Evolutionary conservation across 805 yeast species (phyloP).

Genomic region (Yamadazyma laniorum): DNA sequence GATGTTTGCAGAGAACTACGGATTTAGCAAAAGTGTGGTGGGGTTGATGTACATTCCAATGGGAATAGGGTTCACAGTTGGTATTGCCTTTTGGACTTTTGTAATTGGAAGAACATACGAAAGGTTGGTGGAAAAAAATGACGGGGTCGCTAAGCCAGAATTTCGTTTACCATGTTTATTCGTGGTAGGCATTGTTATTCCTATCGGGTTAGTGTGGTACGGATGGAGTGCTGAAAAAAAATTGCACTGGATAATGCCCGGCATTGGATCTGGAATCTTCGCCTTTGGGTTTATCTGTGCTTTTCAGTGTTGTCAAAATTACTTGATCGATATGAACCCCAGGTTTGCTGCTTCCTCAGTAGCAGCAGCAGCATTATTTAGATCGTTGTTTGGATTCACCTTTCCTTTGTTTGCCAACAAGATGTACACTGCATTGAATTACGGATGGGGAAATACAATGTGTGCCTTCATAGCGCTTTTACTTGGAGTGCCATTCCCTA

Average conservation of each 20-base stretch:
- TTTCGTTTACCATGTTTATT: slow-evolving; percentile 54
- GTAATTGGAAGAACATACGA: slow-evolving; percentile 41
- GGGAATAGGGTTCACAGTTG: slow-evolving; percentile 53
- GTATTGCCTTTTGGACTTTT: slow-evolving; percentile 49
- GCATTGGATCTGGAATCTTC: slow-evolving; percentile 58
- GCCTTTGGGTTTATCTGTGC: slow-evolving; percentile 59
- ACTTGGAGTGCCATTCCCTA: slow-evolving; percentile 67
- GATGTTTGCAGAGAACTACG: slow-evolving; percentile 48
- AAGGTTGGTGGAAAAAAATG: slow-evolving; percentile 37
- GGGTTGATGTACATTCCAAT: slow-evolving; percentile 61
- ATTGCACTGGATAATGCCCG: slow-evolving; percentile 62
- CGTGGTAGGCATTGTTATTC: slow-evolving; percentile 49
- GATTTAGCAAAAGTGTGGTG: slow-evolving; percentile 45
- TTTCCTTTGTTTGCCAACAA: slow-evolving; percentile 49
- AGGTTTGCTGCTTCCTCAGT: slow-evolving; percentile 38
- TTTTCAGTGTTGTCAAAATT: slow-evolving; percentile 67
- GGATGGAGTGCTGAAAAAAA: slow-evolving; percentile 67
- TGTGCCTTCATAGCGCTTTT: slow-evolving; percentile 56
- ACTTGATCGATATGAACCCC: slow-evolving; percentile 54
- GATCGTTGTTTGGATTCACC: slow-evolving; percentile 38
- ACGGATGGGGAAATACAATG: slow-evolving; percentile 71
- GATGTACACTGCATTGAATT: slow-evolving; percentile 56
- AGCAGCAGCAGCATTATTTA: slow-evolving; percentile 41
- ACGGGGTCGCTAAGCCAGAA: slow-evolving; percentile 61
- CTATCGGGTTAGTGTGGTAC: slow-evolving; percentile 64